Conservation (phyloP, 192 early-diverging fungal genomes). For the Coemansia sp. region DNA sequence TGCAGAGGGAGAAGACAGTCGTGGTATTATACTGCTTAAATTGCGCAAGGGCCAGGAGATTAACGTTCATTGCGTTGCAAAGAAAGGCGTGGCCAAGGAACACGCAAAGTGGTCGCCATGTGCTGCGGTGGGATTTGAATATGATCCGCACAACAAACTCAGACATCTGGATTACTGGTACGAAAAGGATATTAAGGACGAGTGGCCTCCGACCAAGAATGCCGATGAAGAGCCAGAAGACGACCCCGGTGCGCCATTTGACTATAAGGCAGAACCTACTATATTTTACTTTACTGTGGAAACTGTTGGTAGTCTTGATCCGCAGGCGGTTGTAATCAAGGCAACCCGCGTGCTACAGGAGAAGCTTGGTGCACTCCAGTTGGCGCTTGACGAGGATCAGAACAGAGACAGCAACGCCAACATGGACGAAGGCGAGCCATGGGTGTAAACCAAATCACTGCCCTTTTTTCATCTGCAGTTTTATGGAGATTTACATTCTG, state of each 20-base stretch:
- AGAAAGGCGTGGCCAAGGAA: slow-evolving; percentile 96
- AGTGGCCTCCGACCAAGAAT: slow-evolving; percentile 79
- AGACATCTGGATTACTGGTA: slow-evolving; percentile 91
- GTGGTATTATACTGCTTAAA: slow-evolving; percentile 81
- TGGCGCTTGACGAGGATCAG: slow-evolving; percentile 59
- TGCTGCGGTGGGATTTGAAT: slow-evolving; percentile 87
- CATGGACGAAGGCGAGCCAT: slow-evolving; percentile 47
- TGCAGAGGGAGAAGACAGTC: slow-evolving; percentile 62
- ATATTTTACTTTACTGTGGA: slow-evolving; percentile 77
- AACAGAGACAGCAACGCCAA: slow-evolving; percentile 33
- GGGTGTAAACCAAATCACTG: slow-evolving; percentile 23
- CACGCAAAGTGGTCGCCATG: slow-evolving; percentile 97
- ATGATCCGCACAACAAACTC: slow-evolving; percentile 94
- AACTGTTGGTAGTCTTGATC: slow-evolving; percentile 74
- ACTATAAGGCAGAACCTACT: slow-evolving; percentile 78
- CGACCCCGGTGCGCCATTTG: slow-evolving; percentile 60
- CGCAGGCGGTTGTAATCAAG: slow-evolving; percentile 68
- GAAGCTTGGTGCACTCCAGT: slow-evolving; percentile 69
- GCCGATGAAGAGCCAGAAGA: slow-evolving; percentile 59
- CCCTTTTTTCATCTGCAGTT: slow-evolving; percentile 1
- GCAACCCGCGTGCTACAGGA: slow-evolving; percentile 72
- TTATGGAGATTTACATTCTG: neutral
- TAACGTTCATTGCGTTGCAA: slow-evolving; percentile 86
- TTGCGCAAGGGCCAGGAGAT: slow-evolving; percentile 92
- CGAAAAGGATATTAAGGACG: slow-evolving; percentile 77